A percentile compares a stretch with the other conserved stretches of the same genome.
phyloP scores from a whole-genome alignment of 805 yeast species.

The Metschnikowia colocasiae region DNA sequence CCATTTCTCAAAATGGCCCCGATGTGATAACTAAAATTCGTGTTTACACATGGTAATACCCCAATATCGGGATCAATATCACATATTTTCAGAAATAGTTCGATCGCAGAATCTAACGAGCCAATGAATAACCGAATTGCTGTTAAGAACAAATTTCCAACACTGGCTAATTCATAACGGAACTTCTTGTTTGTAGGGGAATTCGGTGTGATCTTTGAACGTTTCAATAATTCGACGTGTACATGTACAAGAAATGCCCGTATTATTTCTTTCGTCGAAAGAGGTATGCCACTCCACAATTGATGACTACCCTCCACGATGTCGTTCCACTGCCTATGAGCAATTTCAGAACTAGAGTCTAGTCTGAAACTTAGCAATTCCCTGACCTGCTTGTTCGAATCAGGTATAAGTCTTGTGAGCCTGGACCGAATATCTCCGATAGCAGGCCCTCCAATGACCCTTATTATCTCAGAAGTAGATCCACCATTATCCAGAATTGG shows the following conservation, averaged over 20 bases:
- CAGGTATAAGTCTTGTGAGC: slow-evolving; percentile 68
- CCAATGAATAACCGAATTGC: slow-evolving; percentile 82
- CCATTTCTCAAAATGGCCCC: slow-evolving; percentile 73
- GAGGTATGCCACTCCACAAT: slow-evolving; percentile 59
- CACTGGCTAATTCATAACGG: slow-evolving; percentile 70
- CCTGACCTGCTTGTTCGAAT: slow-evolving; percentile 35
- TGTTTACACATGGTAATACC: slow-evolving; percentile 78
- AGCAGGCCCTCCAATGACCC: slow-evolving; percentile 92
- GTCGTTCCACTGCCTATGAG: slow-evolving; percentile 68
- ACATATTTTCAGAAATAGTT: slow-evolving; percentile 62
- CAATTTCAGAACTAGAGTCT: slow-evolving; percentile 44
- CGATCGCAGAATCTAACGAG: slow-evolving; percentile 79
- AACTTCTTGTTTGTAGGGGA: slow-evolving; percentile 48
- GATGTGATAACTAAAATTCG: slow-evolving; percentile 82
- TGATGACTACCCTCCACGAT: slow-evolving; percentile 77
- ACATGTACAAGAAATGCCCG: slow-evolving; percentile 76
- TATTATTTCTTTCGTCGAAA: slow-evolving; percentile 64
- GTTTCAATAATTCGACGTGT: slow-evolving; percentile 70
- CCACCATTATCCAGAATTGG: slow-evolving; percentile 96
- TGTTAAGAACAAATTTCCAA: slow-evolving; percentile 80
- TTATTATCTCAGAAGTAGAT: slow-evolving; percentile 80
- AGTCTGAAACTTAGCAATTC: slow-evolving; percentile 46
- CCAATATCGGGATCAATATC: slow-evolving; percentile 49
- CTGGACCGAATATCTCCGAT: slow-evolving; percentile 89
- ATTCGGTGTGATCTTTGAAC: slow-evolving; percentile 42